Conservation (phyloP, 1,284 basidiomycete genomes). For the Trichosporon sp. region DNA sequence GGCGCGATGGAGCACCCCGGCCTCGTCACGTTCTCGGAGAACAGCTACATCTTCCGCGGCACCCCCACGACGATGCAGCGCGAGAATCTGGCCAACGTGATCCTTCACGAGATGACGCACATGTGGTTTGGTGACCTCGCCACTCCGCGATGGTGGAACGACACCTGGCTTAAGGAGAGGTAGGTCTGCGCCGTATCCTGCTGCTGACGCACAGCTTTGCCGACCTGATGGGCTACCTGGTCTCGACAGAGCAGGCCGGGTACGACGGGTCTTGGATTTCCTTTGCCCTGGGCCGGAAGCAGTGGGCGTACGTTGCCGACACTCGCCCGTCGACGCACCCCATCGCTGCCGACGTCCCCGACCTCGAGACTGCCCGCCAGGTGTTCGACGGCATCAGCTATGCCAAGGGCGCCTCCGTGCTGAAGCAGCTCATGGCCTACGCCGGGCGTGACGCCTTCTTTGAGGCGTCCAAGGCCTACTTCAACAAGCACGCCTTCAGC, state of each 20-base stretch:
- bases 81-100: constrained; percentile 6
- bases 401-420: constrained; percentile 11
- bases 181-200: background rate
- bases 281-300: constrained; percentile 10
- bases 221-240: constrained; percentile 16
- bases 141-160: constrained; percentile 13
- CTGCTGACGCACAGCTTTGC: background rate
- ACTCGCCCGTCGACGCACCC: constrained; percentile 10
- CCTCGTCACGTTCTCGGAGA: constrained; percentile 11
- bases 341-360: constrained; percentile 12
- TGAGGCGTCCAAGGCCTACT: constrained; percentile 6
- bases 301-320: constrained; percentile 12
- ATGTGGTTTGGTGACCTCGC: constrained; percentile 15
- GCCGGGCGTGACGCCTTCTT: constrained; percentile 14
- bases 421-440: constrained; percentile 16
- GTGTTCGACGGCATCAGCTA: constrained; percentile 14
- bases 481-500: constrained; percentile 9
- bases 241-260: constrained; percentile 8
- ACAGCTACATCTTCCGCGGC: constrained; percentile 15
- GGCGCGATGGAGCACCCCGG: constrained; percentile 16
- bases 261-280: constrained; percentile 7
- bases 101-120: constrained; percentile 15
- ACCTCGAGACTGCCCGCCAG: constrained; percentile 16
- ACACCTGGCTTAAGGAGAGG: constrained; percentile 16
- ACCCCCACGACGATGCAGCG: constrained; percentile 7